These are phyloP conservation scores for Coemansia sp. DNA, from an alignment of 192 early-diverging fungal genomes.

Conservation along the genomic window DNA sequence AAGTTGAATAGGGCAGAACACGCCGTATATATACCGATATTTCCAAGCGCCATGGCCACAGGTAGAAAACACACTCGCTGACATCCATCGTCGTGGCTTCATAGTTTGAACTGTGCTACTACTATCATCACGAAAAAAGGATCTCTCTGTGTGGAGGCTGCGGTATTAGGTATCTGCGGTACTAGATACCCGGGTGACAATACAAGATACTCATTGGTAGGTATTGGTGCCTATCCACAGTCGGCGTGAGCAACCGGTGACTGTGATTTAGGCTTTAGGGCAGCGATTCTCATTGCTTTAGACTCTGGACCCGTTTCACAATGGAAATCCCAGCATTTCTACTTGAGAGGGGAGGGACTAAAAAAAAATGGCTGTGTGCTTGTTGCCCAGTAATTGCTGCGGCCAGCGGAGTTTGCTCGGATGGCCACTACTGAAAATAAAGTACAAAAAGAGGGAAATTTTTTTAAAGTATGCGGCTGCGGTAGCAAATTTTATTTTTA, in stretches of 20 bases:
- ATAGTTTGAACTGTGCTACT: neutral
- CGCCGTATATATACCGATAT: neutral
- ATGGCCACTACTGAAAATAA: neutral
- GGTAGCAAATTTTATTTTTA: neutral
- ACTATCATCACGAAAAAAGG: neutral
- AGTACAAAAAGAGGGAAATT: neutral
- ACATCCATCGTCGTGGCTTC: conserved; percentile 1
- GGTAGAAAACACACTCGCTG: neutral
- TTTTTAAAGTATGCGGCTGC: neutral
- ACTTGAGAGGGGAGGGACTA: neutral
- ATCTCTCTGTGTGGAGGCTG: neutral
- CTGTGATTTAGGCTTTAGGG: neutral
- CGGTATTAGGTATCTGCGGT: neutral
- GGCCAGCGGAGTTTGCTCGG: neutral
- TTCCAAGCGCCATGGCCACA: neutral
- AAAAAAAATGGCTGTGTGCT: neutral
- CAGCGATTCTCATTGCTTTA: no score
- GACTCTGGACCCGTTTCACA: neutral
- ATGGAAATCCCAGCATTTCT: neutral
- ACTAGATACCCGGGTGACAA: neutral
- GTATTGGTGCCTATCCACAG: neutral
- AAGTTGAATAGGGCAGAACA: neutral
- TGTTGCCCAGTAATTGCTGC: neutral
- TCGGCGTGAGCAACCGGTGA: neutral
- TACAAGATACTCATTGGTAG: neutral